Percentiles rank a stretch among this genome's conserved stretches.
Evolutionary conservation across 1,284 basidiomycete genomes (phyloP).

Genomic region (Sparassis latifolia): DNA sequence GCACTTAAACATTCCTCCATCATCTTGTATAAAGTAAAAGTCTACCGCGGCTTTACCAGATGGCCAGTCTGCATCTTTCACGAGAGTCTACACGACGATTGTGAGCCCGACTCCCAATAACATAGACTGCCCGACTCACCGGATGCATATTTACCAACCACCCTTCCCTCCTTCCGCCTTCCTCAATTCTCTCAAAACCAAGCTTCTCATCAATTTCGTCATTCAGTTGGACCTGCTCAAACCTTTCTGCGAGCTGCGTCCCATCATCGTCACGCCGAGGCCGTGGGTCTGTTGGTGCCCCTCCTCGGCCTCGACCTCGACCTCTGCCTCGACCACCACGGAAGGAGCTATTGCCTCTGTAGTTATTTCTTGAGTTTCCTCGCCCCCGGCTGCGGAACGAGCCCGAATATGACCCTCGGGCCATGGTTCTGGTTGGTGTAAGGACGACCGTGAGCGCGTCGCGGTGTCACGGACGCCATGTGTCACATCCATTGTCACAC

Average conservation of each 20-base stretch:
- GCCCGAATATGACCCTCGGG: slow-evolving; percentile 19
- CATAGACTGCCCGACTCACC: slow-evolving; percentile 39
- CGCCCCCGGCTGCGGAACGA: slow-evolving; percentile 17
- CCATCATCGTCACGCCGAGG: slow-evolving; percentile 82
- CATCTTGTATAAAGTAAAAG: slow-evolving; percentile 97
- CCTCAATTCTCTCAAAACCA: slow-evolving; percentile 79
- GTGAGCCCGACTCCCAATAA: not conserved
- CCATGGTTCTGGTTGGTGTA: slow-evolving; percentile 12
- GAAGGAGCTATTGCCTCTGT: slow-evolving; percentile 32
- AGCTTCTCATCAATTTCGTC: slow-evolving; percentile 94
- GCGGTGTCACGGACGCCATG: slow-evolving; percentile 2
- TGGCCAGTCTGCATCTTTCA: slow-evolving; percentile 79
- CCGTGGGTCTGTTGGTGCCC: slow-evolving; percentile 30
- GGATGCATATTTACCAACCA: slow-evolving; percentile 99
- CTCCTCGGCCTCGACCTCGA: slow-evolving; percentile 44
- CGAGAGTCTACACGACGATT: slow-evolving; percentile 52
- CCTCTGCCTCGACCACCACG: slow-evolving; percentile 38
- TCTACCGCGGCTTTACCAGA: slow-evolving; percentile 89
- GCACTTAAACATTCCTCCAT: slow-evolving; percentile 94
- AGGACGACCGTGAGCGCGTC: not conserved
- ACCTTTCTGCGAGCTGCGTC: slow-evolving; percentile 74
- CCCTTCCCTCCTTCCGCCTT: slow-evolving; percentile 69
- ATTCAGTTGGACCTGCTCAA: slow-evolving; percentile 67
- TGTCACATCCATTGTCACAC: not conserved
- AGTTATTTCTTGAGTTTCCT: slow-evolving; percentile 19